Base-by-base conservation (phyloP, 2,329 filamentous ascomycete genomes). In the Fusarium beomiforme region DNA sequence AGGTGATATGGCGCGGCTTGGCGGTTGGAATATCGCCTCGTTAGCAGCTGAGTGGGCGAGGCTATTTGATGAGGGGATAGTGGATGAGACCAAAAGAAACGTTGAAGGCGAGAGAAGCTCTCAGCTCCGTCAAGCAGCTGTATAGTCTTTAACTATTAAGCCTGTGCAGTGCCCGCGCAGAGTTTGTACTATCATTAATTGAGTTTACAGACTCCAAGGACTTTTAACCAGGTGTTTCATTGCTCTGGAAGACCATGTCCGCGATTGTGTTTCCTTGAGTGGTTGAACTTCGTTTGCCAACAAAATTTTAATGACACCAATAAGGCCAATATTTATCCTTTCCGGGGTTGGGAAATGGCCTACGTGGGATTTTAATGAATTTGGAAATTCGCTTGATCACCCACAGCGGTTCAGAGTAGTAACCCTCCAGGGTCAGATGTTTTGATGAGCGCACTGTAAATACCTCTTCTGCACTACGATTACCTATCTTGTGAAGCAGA, bases 41-140 rank as follows among this genome's bases (percentile, higher is more conserved):
- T 19, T 82, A 34, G 80, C 80, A 8, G 64, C 43, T n/a, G 68
- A 59, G 19, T 82, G 81, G 81, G 80, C 78, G 8, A 59, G 16
- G 16, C 64, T 79, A 16, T 81, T 82, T 53, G 79, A 81, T 33
- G 72, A 81, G 36, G 80, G 80, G 2, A 26, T 82, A 50, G 16
- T 68, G 21, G 72, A 80, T 69, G 70, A 69, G 26, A 53, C 50
- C 10, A 80, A 71, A 59, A 72, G 79, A 41, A 65, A 46, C 19
- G 54, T 76, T 21, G 50, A 72, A 6, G 67, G 71, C 19, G 74
- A 71, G 34, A 50, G 36, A 47, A 59, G 67, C 56, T 41, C 36
- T 14, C 61, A 42, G 19, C 50, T 71, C 51, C 71, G 70, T 21
- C 44, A 59, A 26, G 63, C 61, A 37, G 23, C 42, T 5, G n/a